Base-by-base conservation (phyloP, 2,329 filamentous ascomycete genomes). In the Myrmaecium sp. region DNA sequence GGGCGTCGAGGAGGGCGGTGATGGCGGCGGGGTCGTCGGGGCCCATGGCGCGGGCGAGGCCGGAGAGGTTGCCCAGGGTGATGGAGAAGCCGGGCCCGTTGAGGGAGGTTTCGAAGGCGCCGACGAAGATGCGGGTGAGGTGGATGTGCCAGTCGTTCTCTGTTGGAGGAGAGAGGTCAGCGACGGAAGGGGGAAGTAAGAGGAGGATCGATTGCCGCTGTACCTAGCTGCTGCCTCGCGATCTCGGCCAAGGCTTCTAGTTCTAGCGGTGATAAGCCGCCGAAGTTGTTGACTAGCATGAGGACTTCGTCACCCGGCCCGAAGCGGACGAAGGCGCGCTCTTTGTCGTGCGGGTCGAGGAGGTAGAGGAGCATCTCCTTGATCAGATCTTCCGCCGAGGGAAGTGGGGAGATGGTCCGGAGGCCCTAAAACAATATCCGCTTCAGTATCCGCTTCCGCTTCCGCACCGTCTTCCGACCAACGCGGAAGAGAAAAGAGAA, bases 51-150 rank as follows among this genome's bases (percentile, higher is more conserved):
- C 45, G 43, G 5, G 57, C 53, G 36, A 61, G 57, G 18, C 54
- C 47, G 3, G 54, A 55, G 25, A 68, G 44, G 35, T 67, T 67
- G 17, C 61, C 60, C 0, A 69, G 42, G 1, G 63, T 66, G 17
- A 68, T 59, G 5, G 58, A 64, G 50, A 66, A 68, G 4, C 64
- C 64, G 5, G 64, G 63, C 2, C 57, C 64, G 35, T 68, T 67
- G 6, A 68, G 44, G 0, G 60, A 65, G 0, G 62, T 65, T 32
- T 66, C 62, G 23, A 67, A 60, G 3, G 54, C 45, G 5, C 56
- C 57, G 1, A 54, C 52, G 33, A 62, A 60, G 21, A 63, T 56
- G 24, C 60, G 54, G 7, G 42, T 40, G 1, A 62, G 62, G 5
- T 44, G 47, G 26, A 66, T 63, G 4, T 54, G 50, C 57, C 59